phyloP scores from a whole-genome alignment of 2,329 filamentous ascomycete species.

The Lomentospora prolificans region DNA sequence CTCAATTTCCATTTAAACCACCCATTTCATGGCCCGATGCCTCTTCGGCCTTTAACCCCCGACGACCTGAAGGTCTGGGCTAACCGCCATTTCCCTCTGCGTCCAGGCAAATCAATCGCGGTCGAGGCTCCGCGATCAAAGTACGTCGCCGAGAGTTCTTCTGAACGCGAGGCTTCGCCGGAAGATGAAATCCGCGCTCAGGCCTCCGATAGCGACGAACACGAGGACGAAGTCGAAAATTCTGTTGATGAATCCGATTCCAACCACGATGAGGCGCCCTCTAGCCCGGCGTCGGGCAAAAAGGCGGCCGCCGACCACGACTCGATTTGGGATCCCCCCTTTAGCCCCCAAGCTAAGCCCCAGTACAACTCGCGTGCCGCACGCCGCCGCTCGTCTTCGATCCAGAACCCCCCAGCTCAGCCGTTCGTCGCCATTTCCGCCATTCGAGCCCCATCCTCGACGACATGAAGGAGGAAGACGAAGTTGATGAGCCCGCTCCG shows the following conservation, averaged over 20 bases:
- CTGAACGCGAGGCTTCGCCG: neutral
- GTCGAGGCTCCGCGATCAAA: neutral
- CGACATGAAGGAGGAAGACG: neutral
- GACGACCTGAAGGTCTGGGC: too few species aligned
- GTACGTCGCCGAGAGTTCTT: neutral
- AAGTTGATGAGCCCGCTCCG: neutral
- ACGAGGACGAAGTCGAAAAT: neutral
- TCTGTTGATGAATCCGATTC: neutral
- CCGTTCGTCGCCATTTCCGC: neutral
- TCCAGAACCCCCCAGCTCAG: neutral
- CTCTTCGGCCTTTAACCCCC: too few species aligned
- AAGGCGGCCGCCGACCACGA: neutral
- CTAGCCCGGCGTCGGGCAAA: neutral
- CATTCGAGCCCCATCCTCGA: neutral
- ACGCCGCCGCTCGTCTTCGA: neutral
- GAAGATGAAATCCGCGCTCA: neutral
- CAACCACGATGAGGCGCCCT: neutral
- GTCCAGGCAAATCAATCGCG: neutral
- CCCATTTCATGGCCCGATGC: too few species aligned
- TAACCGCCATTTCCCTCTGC: neutral
- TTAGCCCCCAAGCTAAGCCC: neutral
- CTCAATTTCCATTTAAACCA: too few species aligned
- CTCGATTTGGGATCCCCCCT: constrained; percentile 1
- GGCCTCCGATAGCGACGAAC: neutral
- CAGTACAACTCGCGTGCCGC: neutral